Evolutionary conservation across 768 basidiomycete genomes (phyloP).

Genomic region (Guyanaporus albipodus): DNA sequence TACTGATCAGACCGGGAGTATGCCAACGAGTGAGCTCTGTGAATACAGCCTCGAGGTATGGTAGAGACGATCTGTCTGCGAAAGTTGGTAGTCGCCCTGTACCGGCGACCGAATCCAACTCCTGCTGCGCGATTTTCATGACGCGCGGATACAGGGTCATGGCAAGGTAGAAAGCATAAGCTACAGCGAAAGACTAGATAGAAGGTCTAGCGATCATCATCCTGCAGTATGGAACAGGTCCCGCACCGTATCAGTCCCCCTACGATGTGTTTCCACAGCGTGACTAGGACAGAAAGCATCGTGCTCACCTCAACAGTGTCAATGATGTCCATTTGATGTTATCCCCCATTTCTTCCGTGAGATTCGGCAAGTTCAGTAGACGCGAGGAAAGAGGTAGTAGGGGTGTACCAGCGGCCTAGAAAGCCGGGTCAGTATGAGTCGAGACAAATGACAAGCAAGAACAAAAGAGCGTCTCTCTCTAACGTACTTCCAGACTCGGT

Average conservation of each 20-base stretch:
- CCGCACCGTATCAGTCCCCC: conserved; percentile 27
- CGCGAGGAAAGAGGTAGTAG: conserved; percentile 13
- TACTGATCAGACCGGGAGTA: conserved; percentile 11
- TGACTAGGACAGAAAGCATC: no score
- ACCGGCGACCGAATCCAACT: conserved; percentile 27
- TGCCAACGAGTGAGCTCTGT: conserved; percentile 25
- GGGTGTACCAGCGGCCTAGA: conserved; percentile 14
- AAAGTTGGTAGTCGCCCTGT: conserved; percentile 19
- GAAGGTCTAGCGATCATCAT: background rate
- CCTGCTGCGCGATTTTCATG: conserved; percentile 24
- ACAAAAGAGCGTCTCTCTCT: no score
- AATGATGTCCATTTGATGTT: conserved; percentile 15
- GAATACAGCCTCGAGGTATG: conserved; percentile 25
- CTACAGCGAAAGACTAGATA: conserved; percentile 10
- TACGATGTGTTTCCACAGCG: background rate
- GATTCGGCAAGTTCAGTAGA: conserved; percentile 4
- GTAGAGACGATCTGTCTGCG: conserved; percentile 20
- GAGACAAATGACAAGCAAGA: background rate
- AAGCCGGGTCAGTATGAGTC: background rate
- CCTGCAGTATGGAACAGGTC: conserved; percentile 17
- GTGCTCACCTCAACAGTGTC: conserved; percentile 10
- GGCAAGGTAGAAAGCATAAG: conserved; percentile 20
- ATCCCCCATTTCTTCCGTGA: conserved; percentile 14
- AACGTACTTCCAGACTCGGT: conserved; percentile 17
- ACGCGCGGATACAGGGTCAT: conserved; percentile 28